phyloP scores from a whole-genome alignment of 2,329 filamentous ascomycete species.

The Amylocarpus encephaloides region DNA sequence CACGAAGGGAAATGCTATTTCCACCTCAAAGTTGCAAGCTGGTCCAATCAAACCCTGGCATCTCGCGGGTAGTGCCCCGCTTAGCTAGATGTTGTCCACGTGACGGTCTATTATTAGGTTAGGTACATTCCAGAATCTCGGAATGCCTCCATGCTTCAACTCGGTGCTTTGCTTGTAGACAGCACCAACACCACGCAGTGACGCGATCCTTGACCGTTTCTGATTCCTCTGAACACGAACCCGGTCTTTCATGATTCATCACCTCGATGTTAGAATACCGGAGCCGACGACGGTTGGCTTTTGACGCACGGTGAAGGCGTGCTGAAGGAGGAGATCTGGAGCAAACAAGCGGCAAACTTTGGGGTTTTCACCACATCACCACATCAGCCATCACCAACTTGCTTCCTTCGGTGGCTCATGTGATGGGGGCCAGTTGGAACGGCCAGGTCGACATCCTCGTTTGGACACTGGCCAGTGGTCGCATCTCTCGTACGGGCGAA shows the following conservation, averaged over 20 bases:
- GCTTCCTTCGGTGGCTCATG: neutral
- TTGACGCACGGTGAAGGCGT: neutral
- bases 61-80: neutral
- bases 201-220: neutral
- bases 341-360: neutral
- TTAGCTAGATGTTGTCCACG: neutral
- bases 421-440: no score
- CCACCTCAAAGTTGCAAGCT: neutral
- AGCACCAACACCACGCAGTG: neutral
- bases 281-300: neutral
- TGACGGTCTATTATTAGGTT: neutral
- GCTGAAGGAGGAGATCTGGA: constrained; percentile 6
- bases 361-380: neutral
- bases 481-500: no score
- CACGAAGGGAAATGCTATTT: neutral
- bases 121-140: neutral
- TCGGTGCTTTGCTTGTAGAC: no score
- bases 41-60: neutral
- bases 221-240: neutral
- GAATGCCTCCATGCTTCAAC: neutral
- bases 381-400: no score
- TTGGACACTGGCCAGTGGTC: no score
- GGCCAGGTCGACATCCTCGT: no score
- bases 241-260: no score
- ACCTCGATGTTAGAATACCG: neutral